Evolutionary conservation across 2,329 filamentous ascomycete genomes (phyloP).

Genomic region (Xylariaceae sp.): DNA sequence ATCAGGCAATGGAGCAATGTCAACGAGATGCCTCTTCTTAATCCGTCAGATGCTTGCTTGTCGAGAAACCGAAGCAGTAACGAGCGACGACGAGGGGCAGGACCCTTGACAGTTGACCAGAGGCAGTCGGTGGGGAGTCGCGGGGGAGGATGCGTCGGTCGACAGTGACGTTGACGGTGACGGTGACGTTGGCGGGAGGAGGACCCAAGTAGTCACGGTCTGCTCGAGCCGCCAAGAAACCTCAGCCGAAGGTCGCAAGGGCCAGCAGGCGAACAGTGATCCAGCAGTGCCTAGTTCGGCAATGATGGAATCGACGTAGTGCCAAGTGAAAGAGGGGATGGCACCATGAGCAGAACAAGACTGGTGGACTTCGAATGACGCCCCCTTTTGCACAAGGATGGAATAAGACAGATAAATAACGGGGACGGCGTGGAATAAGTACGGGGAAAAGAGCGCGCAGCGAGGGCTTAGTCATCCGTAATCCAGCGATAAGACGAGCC

Average conservation of each 20-base stretch:
- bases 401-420: conserved; percentile 7
- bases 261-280: conserved; percentile 9
- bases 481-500: conserved; percentile 15
- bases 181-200: neutral
- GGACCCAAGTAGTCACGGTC: conserved; percentile 5
- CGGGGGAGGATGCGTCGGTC: neutral
- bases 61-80: conserved; percentile 22
- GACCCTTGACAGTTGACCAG: conserved; percentile 2
- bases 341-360: conserved; percentile 1
- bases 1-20: conserved; percentile 12
- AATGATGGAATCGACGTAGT: conserved; percentile 2
- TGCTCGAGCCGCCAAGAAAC: conserved; percentile 3
- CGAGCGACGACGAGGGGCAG: conserved; percentile 30
- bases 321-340: neutral
- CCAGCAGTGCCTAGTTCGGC: conserved; percentile 6
- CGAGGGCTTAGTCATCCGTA: neutral
- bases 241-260: conserved; percentile 15
- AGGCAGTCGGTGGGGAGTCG: neutral
- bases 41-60: conserved; percentile 17
- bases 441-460: conserved; percentile 13
- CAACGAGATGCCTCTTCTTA: conserved; percentile 9
- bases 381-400: conserved; percentile 11
- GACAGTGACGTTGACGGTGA: neutral
- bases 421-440: neutral
- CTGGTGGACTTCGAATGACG: conserved; percentile 1